Base-by-base conservation (phyloP, 768 basidiomycete species). In the Lentinus tigrinus region DNA sequence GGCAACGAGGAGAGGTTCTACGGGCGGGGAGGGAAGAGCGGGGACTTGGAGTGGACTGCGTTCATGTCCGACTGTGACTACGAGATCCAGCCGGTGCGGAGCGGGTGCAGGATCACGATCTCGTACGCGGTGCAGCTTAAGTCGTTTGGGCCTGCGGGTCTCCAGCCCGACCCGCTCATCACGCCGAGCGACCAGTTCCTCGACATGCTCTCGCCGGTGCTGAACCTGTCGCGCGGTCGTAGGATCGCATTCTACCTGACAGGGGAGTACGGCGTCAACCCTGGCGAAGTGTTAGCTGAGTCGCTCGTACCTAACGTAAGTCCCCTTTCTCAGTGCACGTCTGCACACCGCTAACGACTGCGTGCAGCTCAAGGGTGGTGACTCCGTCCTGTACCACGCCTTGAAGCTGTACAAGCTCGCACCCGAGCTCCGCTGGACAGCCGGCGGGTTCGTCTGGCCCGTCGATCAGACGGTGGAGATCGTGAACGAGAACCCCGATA, bases 361-460 rank as follows among this genome's bases (percentile, higher is more conserved):
- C 36, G 28, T 49, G 39, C 65, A 93, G 91, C 72, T 93, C 47
- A 91, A 89, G 73, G 89, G 88, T 36, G 85, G 85, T 21, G 91
- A 93, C 65, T 84, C 86, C 4, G 70, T 90, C 31, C 71, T 93
- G 8, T 91, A 89, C 69, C 87, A 89, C 51, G 87, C 89, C 3
- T 73, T 92, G 68, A 90, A 88, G 70, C 70, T 87, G 38, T 90
- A 85, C 76, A 91, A 91, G 58, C 82, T 93, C 46, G 70, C 74
- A 1, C 88, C 89, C 0, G 88, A 88, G 59, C 78, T 93, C 1
- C 88, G 88, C 58, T 93, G 89, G 87, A 84, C 85, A 17, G 91
- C 91, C 31, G 90, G 89, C 2, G 89, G 89, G 19, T 91, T 88
- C 69, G 78, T 93, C 60, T 93, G 91, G 91, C 85, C 89, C 0